Evolutionary conservation across 2,329 filamentous ascomycete species (phyloP), one percentile per base, ranked within the genome.

Genomic region (Trichoderma sp.): DNA sequence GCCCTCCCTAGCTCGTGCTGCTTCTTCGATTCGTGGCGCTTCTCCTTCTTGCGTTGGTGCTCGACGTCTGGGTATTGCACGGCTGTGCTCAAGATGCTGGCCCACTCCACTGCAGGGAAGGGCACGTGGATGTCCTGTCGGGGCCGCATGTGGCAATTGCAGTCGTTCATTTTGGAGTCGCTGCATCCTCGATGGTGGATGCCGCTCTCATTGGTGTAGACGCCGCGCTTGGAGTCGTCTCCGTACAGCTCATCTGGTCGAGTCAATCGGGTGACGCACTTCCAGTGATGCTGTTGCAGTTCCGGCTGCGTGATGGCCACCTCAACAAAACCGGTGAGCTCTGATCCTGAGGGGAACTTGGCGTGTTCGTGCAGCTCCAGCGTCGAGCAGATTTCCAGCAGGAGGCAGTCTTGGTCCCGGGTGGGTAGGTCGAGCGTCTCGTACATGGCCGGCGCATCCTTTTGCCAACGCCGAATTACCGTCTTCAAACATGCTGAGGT

Each of bases 371-470:
- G 87, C 2, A 91, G 79, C 73, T 90, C 86, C 7, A 91, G 83
- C 1, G 88, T 88, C 5, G 87, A 84, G 73, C 90, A 88, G 82
- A 91, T 88, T 80, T 91, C 88, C 73, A 91, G 82, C 43, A 90
- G 85, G 72, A 88, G 87, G 47, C 85, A 86, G 26, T 85, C 82
- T 74, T 88, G 83, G 36, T 87, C 84, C 11, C 84, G 82, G 2
- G 83, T 80, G 11, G 84, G 82, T 2, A 84, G 80, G 68, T 87
- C 82, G 4, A 91, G 83, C 43, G 85, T 83, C 64, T 86, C 83
- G 74, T 86, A 83, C 73, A 91, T 84, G 66, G 85, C 84, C 0
- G 89, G 88, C 71, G 90, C 90, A 63, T 85, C 84, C 67, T 84
- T 83, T 73, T 89, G 86, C 89, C 89, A 91, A 71, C 87, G 83